Percentiles rank a stretch among this genome's conserved stretches.
These are phyloP conservation scores for Nothophytophthora sp. DNA, from an alignment of 352 stramenopile genomes.

Conservation along the genomic window DNA sequence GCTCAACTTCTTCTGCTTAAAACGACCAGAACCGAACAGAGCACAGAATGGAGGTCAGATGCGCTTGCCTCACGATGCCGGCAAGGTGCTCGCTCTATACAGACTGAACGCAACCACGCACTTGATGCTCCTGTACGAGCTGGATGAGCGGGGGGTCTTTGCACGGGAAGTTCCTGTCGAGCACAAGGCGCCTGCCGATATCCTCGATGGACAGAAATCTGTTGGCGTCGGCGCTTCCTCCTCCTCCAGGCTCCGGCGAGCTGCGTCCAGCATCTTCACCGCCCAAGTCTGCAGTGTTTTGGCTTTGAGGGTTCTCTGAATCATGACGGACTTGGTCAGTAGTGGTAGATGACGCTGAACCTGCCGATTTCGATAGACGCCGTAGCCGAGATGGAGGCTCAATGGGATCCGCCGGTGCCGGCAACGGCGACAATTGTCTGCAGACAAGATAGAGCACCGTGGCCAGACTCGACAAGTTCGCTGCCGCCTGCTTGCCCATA, in stretches of 20 bases:
- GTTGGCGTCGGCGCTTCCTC: background rate
- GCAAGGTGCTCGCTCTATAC: no score
- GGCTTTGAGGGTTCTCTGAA: background rate
- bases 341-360: constrained; percentile 1
- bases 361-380: constrained; percentile 11
- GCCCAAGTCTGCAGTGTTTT: background rate
- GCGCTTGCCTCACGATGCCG: no score
- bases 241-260: background rate
- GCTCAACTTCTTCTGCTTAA: constrained; percentile 6
- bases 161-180: constrained; percentile 30
- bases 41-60: no score
- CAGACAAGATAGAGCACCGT: constrained; percentile 59
- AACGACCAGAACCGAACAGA: background rate
- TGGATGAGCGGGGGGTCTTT: constrained; percentile 21
- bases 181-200: constrained; percentile 26
- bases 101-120: no score
- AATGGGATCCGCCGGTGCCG: constrained; percentile 10
- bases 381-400: constrained; percentile 9
- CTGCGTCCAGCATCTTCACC: background rate
- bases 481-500: constrained; percentile 21
- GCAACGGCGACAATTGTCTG: constrained; percentile 40
- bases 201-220: constrained; percentile 31
- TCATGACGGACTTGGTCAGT: background rate
- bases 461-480: constrained; percentile 49
- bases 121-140: constrained; percentile 31